phyloP scores from a whole-genome alignment of 768 basidiomycete genomes.

The Termitomyces heimii region DNA sequence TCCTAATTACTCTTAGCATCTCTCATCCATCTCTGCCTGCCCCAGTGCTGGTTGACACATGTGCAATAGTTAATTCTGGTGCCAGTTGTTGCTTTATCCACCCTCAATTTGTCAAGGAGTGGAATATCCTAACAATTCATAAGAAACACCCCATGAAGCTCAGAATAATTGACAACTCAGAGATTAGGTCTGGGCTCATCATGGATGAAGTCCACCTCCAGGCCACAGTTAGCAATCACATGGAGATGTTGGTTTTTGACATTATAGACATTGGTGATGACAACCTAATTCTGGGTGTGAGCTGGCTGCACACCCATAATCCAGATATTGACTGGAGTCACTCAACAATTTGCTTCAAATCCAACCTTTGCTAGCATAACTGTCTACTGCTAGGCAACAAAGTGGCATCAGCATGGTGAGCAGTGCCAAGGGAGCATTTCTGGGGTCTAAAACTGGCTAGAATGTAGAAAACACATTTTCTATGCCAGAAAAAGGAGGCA shows the following conservation, averaged over 20 bases:
- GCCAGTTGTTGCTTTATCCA: not conserved
- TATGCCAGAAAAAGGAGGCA: not conserved
- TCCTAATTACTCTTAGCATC: not conserved
- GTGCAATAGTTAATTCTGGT: no score
- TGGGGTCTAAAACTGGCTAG: not conserved
- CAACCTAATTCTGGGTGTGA: not conserved
- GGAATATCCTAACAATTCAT: no score
- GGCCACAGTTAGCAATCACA: not conserved
- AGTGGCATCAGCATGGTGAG: not conserved
- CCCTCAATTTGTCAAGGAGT: not conserved
- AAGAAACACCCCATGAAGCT: no score
- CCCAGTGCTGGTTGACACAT: not conserved
- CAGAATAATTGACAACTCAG: no score
- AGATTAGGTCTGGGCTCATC: no score
- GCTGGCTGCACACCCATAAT: not conserved
- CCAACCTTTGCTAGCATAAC: not conserved
- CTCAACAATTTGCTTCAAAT: not conserved
- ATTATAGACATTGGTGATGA: not conserved
- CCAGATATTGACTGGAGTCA: not conserved
- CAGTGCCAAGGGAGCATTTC: not conserved
- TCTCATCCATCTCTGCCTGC: not conserved
- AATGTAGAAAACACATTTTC: not conserved
- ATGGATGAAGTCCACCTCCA: not conserved
- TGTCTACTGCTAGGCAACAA: not conserved
- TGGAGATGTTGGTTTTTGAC: not conserved